Conservation (phyloP, 2,329 filamentous ascomycete genomes). For the Fusarium sp. region DNA sequence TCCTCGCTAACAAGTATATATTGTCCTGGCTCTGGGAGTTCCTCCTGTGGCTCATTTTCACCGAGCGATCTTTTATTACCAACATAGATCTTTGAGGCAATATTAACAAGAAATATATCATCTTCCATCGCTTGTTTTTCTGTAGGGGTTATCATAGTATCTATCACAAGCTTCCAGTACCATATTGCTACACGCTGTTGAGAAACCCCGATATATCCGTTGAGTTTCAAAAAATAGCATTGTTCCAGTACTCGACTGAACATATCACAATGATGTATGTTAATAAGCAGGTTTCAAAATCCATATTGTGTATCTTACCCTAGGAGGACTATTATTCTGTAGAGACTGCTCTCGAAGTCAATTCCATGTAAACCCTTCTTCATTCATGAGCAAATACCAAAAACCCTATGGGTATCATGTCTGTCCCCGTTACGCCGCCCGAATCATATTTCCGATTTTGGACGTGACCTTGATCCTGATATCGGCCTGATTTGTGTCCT, state of each 20-base stretch:
- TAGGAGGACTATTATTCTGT: conserved; percentile 23
- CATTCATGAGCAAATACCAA: conserved; percentile 32
- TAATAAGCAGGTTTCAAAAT: background rate
- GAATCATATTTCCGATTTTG: conserved; percentile 23
- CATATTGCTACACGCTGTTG: too few relatives aligned
- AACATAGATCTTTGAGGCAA: too few relatives aligned
- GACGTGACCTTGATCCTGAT: conserved; percentile 8
- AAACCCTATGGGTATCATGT: conserved; percentile 47
- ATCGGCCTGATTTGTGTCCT: conserved; percentile 11
- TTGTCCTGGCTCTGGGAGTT: too few relatives aligned
- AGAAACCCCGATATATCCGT: too few relatives aligned
- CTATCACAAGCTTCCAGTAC: too few relatives aligned
- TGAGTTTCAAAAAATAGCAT: too few relatives aligned
- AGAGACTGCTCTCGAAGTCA: conserved; percentile 32
- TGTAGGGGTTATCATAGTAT: background rate
- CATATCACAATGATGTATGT: background rate
- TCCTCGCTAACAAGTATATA: too few relatives aligned
- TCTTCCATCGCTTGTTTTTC: too few relatives aligned
- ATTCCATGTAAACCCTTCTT: conserved; percentile 11
- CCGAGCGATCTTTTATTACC: too few relatives aligned
- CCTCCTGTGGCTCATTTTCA: too few relatives aligned
- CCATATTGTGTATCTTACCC: conserved; percentile 1
- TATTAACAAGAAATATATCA: too few relatives aligned
- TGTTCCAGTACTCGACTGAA: background rate
- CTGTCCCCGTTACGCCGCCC: conserved; percentile 37